Conservation (phyloP, 163 green algal genomes). For the Scenedesmus sp. region DNA sequence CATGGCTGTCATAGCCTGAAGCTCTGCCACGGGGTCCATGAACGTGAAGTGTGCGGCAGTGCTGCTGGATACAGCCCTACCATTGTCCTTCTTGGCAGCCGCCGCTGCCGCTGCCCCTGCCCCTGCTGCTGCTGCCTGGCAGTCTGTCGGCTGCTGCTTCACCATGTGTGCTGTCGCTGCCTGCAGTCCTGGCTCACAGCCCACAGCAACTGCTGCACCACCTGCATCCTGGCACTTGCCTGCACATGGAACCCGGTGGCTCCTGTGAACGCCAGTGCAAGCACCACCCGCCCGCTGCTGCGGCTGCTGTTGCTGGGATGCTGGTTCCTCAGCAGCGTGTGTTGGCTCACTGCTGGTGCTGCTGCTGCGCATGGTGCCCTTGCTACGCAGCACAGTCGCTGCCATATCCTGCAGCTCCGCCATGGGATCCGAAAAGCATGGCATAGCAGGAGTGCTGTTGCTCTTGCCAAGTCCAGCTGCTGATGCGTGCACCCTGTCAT, state of each 20-base stretch:
- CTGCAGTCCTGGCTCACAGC: background rate
- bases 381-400: background rate
- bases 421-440: background rate
- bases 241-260: background rate
- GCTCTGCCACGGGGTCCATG: background rate
- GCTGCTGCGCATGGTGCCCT: background rate
- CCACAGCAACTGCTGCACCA: background rate
- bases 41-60: background rate
- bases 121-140: background rate
- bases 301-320: background rate
- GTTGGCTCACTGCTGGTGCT: background rate
- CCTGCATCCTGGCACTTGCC: background rate
- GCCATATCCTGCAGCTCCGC: background rate
- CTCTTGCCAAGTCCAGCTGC: background rate
- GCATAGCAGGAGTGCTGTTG: background rate
- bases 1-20: background rate
- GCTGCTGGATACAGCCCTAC: background rate
- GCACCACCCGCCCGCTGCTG: background rate
- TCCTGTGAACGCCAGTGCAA: background rate
- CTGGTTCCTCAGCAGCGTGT: background rate
- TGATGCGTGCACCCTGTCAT: background rate
- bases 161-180: background rate
- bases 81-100: background rate
- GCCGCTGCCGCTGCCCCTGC: background rate
- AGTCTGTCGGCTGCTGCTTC: background rate